Conservation (phyloP, 2,329 filamentous ascomycete genomes). For the Chaetomiaceae sp. region DNA sequence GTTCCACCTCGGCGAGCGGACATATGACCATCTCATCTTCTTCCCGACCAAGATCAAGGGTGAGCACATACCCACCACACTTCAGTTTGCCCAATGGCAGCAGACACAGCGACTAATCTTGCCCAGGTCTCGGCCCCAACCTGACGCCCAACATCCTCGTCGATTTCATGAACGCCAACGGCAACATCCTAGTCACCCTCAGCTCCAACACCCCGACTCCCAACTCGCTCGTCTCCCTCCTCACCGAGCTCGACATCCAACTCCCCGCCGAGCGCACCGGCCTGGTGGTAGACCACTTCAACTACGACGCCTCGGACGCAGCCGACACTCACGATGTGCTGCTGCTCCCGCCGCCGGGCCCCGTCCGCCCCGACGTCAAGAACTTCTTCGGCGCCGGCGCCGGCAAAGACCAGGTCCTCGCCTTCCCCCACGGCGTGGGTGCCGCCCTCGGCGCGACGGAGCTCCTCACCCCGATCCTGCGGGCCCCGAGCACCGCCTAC, state of each 20-base stretch:
- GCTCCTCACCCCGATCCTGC: constrained; percentile 74
- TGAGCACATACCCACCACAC: constrained; percentile 32
- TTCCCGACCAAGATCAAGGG: constrained; percentile 89
- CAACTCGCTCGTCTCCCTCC: constrained; percentile 68
- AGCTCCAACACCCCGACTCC: constrained; percentile 67
- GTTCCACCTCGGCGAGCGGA: constrained; percentile 80
- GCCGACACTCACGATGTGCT: constrained; percentile 84
- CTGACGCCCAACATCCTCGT: constrained; percentile 81
- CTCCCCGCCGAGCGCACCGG: constrained; percentile 82
- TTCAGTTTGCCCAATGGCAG: neutral
- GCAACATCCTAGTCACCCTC: constrained; percentile 85
- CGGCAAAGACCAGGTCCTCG: constrained; percentile 54
- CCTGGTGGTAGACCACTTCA: constrained; percentile 91
- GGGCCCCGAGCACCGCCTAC: constrained; percentile 81
- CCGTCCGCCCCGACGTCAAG: constrained; percentile 63
- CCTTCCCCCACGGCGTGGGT: constrained; percentile 76
- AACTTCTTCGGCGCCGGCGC: constrained; percentile 69
- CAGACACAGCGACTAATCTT: neutral
- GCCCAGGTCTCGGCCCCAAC: constrained; percentile 73
- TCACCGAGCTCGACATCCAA: constrained; percentile 82
- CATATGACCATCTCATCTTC: constrained; percentile 86
- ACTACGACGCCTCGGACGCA: constrained; percentile 74
- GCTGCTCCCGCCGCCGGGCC: constrained; percentile 64
- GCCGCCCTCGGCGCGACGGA: constrained; percentile 75
- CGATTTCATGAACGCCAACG: constrained; percentile 85